Percentiles rank a stretch among this genome's conserved stretches.
Conservation (phyloP, 75 land plant genomes). For the Cryptomeria japonica region DNA sequence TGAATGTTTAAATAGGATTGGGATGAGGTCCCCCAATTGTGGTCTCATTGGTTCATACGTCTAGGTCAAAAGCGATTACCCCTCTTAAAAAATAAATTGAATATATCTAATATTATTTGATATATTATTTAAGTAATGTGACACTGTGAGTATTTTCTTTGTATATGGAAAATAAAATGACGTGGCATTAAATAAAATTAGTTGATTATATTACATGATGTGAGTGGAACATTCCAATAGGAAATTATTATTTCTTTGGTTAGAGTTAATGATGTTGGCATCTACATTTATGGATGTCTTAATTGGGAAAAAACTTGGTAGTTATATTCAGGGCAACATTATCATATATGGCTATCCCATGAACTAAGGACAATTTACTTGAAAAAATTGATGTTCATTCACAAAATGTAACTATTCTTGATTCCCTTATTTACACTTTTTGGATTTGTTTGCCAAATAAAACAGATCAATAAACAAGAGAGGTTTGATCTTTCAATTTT, state of each 20-base stretch:
- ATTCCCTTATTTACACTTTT: conserved; percentile 25
- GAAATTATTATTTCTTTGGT: conserved; percentile 69
- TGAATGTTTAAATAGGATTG: too few species aligned
- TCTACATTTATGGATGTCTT: conserved; percentile 7
- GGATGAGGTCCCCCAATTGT: too few species aligned
- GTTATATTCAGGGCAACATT: conserved; percentile 36
- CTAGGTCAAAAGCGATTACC: too few species aligned
- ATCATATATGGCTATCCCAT: conserved; percentile 23
- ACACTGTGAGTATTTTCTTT: background rate
- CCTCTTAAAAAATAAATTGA: too few species aligned
- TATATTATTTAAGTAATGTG: too few species aligned
- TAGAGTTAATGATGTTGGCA: conserved; percentile 38
- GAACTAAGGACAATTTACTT: conserved; percentile 17
- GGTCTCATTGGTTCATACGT: too few species aligned
- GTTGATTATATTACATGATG: conserved; percentile 43
- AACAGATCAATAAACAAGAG: conserved; percentile 6
- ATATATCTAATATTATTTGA: too few species aligned
- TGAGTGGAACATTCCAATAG: conserved; percentile 68
- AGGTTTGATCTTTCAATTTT: background rate
- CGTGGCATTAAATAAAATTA: conserved; percentile 41
- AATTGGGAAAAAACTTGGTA: background rate
- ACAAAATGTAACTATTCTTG: conserved; percentile 13
- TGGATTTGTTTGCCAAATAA: conserved; percentile 17
- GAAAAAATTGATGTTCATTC: conserved; percentile 27
- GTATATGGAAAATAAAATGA: conserved; percentile 52